Percentiles rank a stretch among this genome's conserved stretches.
Conservation (phyloP, 768 basidiomycete species). For the Cystofilobasidium macerans region DNA sequence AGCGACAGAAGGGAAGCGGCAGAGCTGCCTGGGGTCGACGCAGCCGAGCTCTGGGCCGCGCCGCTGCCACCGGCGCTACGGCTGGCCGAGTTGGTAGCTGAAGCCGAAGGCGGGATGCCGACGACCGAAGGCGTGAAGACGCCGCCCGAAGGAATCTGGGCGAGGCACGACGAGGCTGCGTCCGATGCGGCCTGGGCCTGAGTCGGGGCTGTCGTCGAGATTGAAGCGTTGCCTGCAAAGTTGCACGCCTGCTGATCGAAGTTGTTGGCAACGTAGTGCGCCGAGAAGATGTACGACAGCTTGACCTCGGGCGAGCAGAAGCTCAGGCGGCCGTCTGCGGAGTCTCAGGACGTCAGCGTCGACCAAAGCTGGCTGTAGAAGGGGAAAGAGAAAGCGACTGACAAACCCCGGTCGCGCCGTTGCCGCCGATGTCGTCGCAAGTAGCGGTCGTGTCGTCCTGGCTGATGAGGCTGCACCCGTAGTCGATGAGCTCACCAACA, state of each 20-base stretch:
- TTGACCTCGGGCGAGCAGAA: slow-evolving; percentile 50
- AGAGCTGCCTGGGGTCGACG: no score
- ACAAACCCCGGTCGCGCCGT: slow-evolving; percentile 55
- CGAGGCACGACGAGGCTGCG: slow-evolving; percentile 13
- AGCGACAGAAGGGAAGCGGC: neutral
- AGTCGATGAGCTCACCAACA: slow-evolving; percentile 38
- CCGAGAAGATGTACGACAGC: slow-evolving; percentile 69
- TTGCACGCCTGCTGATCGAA: slow-evolving; percentile 55
- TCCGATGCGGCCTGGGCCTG: slow-evolving; percentile 3
- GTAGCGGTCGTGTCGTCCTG: slow-evolving; percentile 44
- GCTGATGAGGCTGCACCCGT: slow-evolving; percentile 59
- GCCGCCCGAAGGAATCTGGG: slow-evolving; percentile 7
- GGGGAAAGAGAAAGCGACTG: neutral
- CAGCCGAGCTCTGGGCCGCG: no score
- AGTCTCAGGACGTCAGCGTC: neutral
- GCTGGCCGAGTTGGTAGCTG: neutral
- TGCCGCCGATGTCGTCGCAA: slow-evolving; percentile 59
- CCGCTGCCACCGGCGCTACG: neutral
- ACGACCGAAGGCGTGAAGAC: slow-evolving; percentile 21
- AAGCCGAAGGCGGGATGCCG: neutral
- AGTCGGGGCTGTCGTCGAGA: slow-evolving; percentile 43
- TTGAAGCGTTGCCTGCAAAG: slow-evolving; percentile 74
- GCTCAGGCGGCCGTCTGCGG: neutral
- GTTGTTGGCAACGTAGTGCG: slow-evolving; percentile 58
- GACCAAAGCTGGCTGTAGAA: no score